A percentile compares a stretch with the other conserved stretches of the same genome.
These are phyloP conservation scores for Phlebiopsis gigantea DNA, from an alignment of 768 basidiomycete genomes.

Conservation along the genomic window DNA sequence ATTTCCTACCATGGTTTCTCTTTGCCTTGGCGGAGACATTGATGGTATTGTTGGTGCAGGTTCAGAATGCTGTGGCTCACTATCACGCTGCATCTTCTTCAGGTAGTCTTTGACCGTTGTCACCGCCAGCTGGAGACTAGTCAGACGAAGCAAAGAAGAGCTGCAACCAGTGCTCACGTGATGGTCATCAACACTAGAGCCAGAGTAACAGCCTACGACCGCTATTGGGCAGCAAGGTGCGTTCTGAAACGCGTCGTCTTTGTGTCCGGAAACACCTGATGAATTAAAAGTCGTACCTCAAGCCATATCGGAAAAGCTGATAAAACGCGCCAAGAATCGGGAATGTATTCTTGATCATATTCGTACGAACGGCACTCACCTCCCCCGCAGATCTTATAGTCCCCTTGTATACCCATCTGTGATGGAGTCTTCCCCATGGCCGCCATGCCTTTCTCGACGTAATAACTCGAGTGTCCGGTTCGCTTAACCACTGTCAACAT, in stretches of 20 bases:
- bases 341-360: neutral
- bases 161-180: slow-evolving; percentile 39
- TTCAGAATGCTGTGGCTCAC: slow-evolving; percentile 11
- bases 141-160: neutral
- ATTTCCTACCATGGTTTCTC: slow-evolving; percentile 16
- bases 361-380: too few species aligned
- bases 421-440: slow-evolving; percentile 76
- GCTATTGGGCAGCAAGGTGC: slow-evolving; percentile 82
- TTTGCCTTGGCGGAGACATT: slow-evolving; percentile 16
- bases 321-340: slow-evolving; percentile 2
- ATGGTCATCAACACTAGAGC: slow-evolving; percentile 78
- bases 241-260: slow-evolving; percentile 39
- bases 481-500: slow-evolving; percentile 76
- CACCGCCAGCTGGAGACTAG: slow-evolving; percentile 46
- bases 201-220: slow-evolving; percentile 73
- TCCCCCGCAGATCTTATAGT: slow-evolving; percentile 66
- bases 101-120: slow-evolving; percentile 66
- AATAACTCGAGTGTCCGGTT: slow-evolving; percentile 81
- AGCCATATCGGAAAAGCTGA: slow-evolving; percentile 83
- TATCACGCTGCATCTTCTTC: slow-evolving; percentile 42
- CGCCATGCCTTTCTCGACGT: slow-evolving; percentile 82
- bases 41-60: slow-evolving; percentile 4
- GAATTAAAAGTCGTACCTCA: slow-evolving; percentile 30
- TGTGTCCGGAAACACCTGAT: neutral
- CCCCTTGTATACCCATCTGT: slow-evolving; percentile 64